Percentiles rank a stretch among this genome's conserved stretches.
These are phyloP conservation scores for Gomphus sp. DNA, from an alignment of 1,284 basidiomycete genomes.

Conservation along the genomic window DNA sequence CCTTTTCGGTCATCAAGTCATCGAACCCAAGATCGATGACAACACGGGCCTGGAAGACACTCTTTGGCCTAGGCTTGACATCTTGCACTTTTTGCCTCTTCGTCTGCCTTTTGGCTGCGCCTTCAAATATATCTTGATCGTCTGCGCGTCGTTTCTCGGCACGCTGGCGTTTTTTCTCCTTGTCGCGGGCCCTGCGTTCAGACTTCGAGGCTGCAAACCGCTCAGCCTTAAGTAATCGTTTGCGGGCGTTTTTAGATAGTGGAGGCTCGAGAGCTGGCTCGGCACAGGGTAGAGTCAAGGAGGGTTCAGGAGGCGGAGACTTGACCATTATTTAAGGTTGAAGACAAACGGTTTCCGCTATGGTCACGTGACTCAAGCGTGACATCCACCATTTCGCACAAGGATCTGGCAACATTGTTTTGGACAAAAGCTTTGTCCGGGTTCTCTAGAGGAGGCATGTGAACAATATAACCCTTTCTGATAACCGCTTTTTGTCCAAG, in stretches of 20 bases:
- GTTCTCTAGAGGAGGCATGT: no score
- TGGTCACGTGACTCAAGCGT: no score
- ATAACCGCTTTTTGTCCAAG: no score
- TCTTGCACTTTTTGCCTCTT: slow-evolving; percentile 31
- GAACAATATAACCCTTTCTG: no score
- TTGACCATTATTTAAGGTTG: no score
- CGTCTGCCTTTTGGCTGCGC: slow-evolving; percentile 27
- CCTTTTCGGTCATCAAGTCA: slow-evolving; percentile 89
- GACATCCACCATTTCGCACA: no score
- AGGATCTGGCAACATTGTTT: no score
- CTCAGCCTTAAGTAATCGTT: slow-evolving; percentile 64
- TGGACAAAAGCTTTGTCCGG: no score
- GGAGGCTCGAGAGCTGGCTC: slow-evolving; percentile 5
- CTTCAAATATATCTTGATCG: slow-evolving; percentile 30
- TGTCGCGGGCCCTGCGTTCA: slow-evolving; percentile 69
- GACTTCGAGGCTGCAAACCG: slow-evolving; percentile 59
- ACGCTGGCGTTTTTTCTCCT: slow-evolving; percentile 47
- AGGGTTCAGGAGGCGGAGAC: background rate
- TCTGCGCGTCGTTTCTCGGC: slow-evolving; percentile 43
- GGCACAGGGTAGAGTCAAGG: background rate
- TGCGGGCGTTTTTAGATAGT: slow-evolving; percentile 75
- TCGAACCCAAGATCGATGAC: slow-evolving; percentile 94
- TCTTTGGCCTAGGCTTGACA: slow-evolving; percentile 22
- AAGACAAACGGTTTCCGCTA: no score
- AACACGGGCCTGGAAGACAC: slow-evolving; percentile 63